phyloP scores from a whole-genome alignment of 2,329 filamentous ascomycete genomes.

The Ophiocordyceps unilateralis region DNA sequence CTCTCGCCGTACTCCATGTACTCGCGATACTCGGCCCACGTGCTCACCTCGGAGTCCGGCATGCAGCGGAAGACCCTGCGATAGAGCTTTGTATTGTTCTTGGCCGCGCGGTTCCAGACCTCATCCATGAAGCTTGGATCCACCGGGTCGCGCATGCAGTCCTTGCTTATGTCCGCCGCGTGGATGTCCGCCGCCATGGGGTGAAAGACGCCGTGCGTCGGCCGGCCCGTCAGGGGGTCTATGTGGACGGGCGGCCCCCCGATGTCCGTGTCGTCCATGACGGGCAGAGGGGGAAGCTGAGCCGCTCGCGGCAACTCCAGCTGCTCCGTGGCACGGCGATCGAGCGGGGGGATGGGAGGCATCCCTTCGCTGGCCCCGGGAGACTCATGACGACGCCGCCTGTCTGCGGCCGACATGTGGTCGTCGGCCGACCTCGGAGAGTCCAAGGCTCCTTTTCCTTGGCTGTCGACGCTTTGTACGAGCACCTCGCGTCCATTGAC shows the following conservation, averaged over 20 bases:
- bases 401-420: constrained; percentile 10
- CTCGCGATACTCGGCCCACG: constrained; percentile 85
- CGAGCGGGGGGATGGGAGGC: constrained; percentile 33
- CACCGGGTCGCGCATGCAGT: constrained; percentile 89
- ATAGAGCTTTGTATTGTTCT: constrained; percentile 92
- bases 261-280: constrained; percentile 65
- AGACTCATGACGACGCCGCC: constrained; percentile 14
- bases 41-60: constrained; percentile 86
- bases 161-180: constrained; percentile 58
- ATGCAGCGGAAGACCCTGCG: constrained; percentile 89
- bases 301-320: constrained; percentile 51
- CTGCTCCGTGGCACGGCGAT: constrained; percentile 46
- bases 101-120: constrained; percentile 71
- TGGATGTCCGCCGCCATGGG: constrained; percentile 50
- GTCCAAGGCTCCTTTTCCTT: constrained; percentile 43
- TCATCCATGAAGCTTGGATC: constrained; percentile 70
- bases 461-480: constrained; percentile 41
- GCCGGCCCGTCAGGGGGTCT: constrained; percentile 31
- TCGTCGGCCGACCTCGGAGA: constrained; percentile 17
- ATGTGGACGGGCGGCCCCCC: constrained; percentile 50
- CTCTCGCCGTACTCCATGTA: constrained; percentile 60
- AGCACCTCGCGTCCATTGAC: constrained; percentile 56
- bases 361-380: constrained; percentile 23
- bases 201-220: constrained; percentile 26
- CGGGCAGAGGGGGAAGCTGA: constrained; percentile 53